Conservation (phyloP, 345 rosid genomes). For the Aquilaria sinensis region DNA sequence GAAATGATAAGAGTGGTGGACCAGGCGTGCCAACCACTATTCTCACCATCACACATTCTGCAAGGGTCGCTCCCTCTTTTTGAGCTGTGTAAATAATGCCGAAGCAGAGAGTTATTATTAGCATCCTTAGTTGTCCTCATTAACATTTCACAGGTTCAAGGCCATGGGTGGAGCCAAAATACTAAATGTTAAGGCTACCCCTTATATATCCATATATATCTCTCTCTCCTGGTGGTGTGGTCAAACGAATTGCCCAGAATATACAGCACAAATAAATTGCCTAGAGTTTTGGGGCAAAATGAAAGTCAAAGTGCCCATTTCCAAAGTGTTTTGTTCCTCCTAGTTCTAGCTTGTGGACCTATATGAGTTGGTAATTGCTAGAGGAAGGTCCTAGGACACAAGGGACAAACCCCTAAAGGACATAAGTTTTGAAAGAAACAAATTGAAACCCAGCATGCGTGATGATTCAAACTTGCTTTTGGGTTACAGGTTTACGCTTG, state of each 20-base stretch:
- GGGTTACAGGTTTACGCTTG: no score
- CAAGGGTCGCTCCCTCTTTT: slow-evolving; percentile 6
- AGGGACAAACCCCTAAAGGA: not conserved
- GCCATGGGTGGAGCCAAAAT: slow-evolving; percentile 9
- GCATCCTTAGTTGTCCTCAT: slow-evolving; percentile 9
- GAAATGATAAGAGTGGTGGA: slow-evolving; percentile 1
- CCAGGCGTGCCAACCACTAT: not conserved
- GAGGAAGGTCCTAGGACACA: slow-evolving; percentile 5
- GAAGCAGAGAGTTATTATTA: not conserved
- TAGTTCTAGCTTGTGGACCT: slow-evolving; percentile 14
- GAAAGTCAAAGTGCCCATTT: slow-evolving; percentile 5
- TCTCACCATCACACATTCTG: slow-evolving; percentile 8
- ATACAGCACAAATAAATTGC: slow-evolving; percentile 2
- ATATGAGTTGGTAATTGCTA: not conserved
- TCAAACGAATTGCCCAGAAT: slow-evolving; percentile 1
- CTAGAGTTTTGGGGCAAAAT: not conserved
- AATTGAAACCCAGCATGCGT: no score
- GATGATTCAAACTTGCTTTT: no score
- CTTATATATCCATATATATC: not conserved
- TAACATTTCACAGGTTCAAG: slow-evolving; percentile 7
- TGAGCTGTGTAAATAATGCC: slow-evolving; percentile 1
- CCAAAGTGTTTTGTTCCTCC: slow-evolving; percentile 4
- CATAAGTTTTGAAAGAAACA: no score
- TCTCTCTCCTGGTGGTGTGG: not conserved
- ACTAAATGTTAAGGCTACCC: slow-evolving; percentile 7